A percentile compares a stretch with the other conserved stretches of the same genome.
Evolutionary conservation across 768 basidiomycete genomes (phyloP).

Genomic region (Boletus patriciae): DNA sequence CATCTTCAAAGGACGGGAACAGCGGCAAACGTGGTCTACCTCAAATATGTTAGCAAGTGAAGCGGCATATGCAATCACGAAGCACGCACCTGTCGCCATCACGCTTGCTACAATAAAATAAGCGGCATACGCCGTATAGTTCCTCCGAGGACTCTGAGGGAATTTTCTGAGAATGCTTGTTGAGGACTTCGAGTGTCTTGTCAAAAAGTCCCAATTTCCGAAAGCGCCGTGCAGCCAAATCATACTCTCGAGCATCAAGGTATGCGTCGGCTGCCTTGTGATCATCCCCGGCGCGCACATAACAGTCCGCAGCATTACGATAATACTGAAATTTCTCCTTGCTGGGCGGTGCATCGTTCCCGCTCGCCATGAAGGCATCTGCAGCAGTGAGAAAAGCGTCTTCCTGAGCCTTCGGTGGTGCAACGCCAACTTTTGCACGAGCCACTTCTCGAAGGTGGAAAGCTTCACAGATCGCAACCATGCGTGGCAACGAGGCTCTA

Average conservation of each 20-base stretch:
- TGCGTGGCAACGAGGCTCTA: slow-evolving; percentile 43
- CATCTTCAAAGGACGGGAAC: slow-evolving; percentile 52
- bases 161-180: slow-evolving; percentile 35
- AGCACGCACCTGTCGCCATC: slow-evolving; percentile 20
- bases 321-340: slow-evolving; percentile 39
- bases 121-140: slow-evolving; percentile 46
- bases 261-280: slow-evolving; percentile 47
- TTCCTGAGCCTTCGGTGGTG: slow-evolving; percentile 23
- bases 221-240: slow-evolving; percentile 46
- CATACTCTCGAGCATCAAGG: slow-evolving; percentile 42
- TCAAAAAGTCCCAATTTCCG: slow-evolving; percentile 52
- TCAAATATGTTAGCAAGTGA: neutral
- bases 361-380: slow-evolving; percentile 48
- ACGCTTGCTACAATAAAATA: slow-evolving; percentile 43
- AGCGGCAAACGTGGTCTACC: slow-evolving; percentile 48
- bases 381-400: slow-evolving; percentile 48
- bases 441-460: slow-evolving; percentile 57
- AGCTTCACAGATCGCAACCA: slow-evolving; percentile 50
- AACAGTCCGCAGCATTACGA: slow-evolving; percentile 48
- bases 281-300: slow-evolving; percentile 40
- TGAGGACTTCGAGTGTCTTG: slow-evolving; percentile 50
- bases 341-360: slow-evolving; percentile 24
- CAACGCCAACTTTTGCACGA: slow-evolving; percentile 31
- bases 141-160: slow-evolving; percentile 29
- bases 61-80: neutral